A percentile compares a stretch with the other conserved stretches of the same genome.
phyloP scores from a whole-genome alignment of 179 eudicot species.

The Spinacia oleracea region DNA sequence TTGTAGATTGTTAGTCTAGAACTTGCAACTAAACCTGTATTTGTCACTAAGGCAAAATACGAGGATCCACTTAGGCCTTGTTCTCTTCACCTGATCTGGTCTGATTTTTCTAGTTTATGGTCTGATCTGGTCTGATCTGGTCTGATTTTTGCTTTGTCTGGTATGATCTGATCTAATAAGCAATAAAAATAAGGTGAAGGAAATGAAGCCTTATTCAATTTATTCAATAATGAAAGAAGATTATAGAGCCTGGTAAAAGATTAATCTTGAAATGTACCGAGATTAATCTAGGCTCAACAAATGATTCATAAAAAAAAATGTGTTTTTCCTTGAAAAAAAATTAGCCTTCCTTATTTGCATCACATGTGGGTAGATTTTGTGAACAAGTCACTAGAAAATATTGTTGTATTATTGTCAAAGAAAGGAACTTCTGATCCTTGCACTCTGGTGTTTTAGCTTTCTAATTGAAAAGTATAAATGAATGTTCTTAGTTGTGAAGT shows the following conservation, averaged over 20 bases:
- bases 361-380: neutral
- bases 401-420: neutral
- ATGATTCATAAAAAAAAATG: neutral
- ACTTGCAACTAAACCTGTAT: neutral
- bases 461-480: neutral
- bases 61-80: too few relatives aligned
- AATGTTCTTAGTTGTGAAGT: neutral
- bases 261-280: neutral
- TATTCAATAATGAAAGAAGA: neutral
- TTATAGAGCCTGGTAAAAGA: neutral
- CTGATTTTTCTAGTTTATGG: too few relatives aligned
- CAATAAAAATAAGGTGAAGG: too few relatives aligned
- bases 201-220: neutral
- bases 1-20: neutral
- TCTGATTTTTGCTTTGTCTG: too few relatives aligned
- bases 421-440: neutral
- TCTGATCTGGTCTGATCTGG: too few relatives aligned
- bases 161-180: too few relatives aligned
- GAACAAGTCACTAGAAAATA: neutral
- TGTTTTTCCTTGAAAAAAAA: neutral
- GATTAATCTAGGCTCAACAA: neutral
- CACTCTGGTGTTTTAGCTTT: neutral
- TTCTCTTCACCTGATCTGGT: too few relatives aligned
- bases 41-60: too few relatives aligned
- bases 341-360: neutral